phyloP scores from a whole-genome alignment of 169 alveolate genomes.

The Eimeria maxima region DNA sequence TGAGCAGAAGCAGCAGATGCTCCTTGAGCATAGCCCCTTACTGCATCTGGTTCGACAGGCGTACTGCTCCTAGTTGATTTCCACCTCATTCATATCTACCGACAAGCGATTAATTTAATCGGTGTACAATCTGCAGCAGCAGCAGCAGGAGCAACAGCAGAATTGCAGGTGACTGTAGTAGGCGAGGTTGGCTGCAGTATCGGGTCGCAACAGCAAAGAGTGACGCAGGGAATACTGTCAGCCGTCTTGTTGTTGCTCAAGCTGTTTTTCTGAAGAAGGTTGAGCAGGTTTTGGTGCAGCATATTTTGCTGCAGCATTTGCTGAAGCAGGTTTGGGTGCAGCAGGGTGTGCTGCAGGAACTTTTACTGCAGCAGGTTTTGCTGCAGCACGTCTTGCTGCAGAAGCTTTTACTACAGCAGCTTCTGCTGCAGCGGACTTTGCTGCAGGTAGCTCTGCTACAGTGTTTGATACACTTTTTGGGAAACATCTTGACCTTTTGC shows the following conservation, averaged over 20 bases:
- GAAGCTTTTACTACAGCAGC: background rate
- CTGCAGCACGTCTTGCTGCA: conserved; percentile 2
- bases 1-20: background rate
- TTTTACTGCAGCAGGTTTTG: background rate
- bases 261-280: background rate
- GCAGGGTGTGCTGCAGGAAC: background rate
- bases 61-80: background rate
- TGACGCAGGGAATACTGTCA: background rate
- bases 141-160: background rate
- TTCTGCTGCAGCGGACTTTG: background rate
- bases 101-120: background rate
- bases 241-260: no score
- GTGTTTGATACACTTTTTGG: no score
- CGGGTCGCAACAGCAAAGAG: background rate
- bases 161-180: no score
- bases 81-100: background rate
- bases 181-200: background rate
- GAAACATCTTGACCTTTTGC: background rate
- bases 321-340: background rate
- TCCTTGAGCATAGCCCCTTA: background rate
- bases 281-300: background rate
- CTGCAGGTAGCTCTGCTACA: background rate
- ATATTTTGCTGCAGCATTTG: background rate
- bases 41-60: conserved; percentile 3
- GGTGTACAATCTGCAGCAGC: background rate